phyloP scores from a whole-genome alignment of 2,329 filamentous ascomycete species.

The Zymoseptoria tritici region DNA sequence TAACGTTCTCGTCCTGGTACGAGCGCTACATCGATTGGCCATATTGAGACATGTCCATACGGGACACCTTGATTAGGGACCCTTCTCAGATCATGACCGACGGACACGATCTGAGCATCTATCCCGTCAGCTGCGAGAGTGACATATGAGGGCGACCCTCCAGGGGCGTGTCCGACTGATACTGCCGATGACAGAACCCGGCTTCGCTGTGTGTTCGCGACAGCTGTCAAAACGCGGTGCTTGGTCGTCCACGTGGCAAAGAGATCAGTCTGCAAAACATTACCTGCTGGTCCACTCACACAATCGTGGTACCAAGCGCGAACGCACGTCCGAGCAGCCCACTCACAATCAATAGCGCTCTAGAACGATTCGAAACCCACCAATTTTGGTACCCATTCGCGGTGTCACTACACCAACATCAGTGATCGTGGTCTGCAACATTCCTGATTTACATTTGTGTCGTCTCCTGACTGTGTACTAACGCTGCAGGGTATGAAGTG shows the following conservation, averaged over 20 bases:
- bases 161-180: not conserved
- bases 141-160: not conserved
- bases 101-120: too few species aligned
- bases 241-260: not conserved
- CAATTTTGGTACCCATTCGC: not conserved
- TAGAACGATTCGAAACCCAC: not conserved
- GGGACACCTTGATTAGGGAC: too few species aligned
- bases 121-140: too few species aligned
- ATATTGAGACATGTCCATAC: too few species aligned
- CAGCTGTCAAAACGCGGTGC: not conserved
- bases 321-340: not conserved
- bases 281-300: not conserved
- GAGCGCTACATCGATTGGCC: too few species aligned
- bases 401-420: not conserved
- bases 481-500: not conserved
- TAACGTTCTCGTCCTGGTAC: too few species aligned
- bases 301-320: not conserved
- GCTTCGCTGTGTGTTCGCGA: not conserved
- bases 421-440: not conserved
- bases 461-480: not conserved
- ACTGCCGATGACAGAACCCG: not conserved
- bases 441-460: not conserved
- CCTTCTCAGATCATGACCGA: too few species aligned
- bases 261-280: not conserved
- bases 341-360: not conserved